Percentiles rank a stretch among this genome's conserved stretches.
Conservation (phyloP, 1,284 basidiomycete genomes). For the Uromyces viciae-fabae region DNA sequence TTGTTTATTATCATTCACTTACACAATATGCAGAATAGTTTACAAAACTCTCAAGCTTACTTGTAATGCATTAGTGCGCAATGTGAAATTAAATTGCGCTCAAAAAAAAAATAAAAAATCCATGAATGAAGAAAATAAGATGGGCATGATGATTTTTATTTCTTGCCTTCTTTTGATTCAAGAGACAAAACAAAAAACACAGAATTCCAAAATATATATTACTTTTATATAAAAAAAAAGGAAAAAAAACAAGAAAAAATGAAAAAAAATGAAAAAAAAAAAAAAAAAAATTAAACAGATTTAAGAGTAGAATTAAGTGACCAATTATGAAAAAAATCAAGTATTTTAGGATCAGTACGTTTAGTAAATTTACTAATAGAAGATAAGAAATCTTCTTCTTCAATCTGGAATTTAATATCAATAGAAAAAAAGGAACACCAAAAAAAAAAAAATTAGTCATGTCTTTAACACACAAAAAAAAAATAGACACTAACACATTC, state of each 20-base stretch:
- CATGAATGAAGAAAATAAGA: too few relatives aligned
- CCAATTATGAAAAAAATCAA: constrained; percentile 67
- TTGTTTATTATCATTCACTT: too few relatives aligned
- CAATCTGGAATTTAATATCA: constrained; percentile 68
- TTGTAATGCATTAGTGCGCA: too few relatives aligned
- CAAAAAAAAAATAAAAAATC: too few relatives aligned
- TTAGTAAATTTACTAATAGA: constrained; percentile 71
- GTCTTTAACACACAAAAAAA: background rate
- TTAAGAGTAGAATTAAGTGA: constrained; percentile 55
- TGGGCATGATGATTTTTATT: background rate
- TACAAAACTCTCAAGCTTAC: too few relatives aligned
- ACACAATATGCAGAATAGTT: too few relatives aligned
- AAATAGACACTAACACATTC: constrained; percentile 62
- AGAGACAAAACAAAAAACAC: background rate
- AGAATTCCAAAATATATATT: background rate
- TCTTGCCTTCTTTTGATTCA: background rate
- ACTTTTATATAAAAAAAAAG: too few relatives aligned
- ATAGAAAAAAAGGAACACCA: background rate
- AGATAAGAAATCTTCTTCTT: constrained; percentile 68
- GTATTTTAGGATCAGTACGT: constrained; percentile 80
- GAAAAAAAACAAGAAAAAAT: too few relatives aligned
- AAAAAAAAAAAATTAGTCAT: background rate
- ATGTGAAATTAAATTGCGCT: too few relatives aligned
- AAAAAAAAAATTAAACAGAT: constrained; percentile 36
- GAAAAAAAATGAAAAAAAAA: background rate